Conservation (phyloP, 2,329 filamentous ascomycete genomes). For the Botrytis sinoallii region DNA sequence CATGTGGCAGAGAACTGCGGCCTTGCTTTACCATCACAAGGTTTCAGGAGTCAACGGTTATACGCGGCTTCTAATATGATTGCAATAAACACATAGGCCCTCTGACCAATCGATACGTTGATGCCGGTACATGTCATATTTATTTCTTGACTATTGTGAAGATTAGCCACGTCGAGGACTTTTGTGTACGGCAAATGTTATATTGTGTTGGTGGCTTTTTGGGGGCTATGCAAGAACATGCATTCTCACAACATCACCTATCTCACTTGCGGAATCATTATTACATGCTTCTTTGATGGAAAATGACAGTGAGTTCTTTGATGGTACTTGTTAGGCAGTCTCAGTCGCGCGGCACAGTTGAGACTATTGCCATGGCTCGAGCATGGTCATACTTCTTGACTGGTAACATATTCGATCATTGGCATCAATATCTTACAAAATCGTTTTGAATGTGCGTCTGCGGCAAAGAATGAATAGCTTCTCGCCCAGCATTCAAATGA, state of each 20-base stretch:
- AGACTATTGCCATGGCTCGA: background rate
- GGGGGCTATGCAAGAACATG: background rate
- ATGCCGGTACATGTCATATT: background rate
- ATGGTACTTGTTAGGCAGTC: background rate
- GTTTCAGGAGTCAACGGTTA: background rate
- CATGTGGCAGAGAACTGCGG: background rate
- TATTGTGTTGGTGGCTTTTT: background rate
- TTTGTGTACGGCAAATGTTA: background rate
- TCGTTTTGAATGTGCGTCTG: background rate
- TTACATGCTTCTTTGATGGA: background rate
- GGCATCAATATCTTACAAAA: background rate
- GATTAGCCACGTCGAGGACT: background rate
- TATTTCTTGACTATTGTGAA: background rate
- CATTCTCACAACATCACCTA: background rate
- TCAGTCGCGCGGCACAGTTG: conserved; percentile 1
- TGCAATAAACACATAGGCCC: background rate
- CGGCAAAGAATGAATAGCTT: background rate
- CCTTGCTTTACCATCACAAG: background rate
- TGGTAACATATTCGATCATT: background rate
- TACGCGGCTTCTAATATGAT: background rate
- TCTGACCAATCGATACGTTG: background rate
- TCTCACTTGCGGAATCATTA: background rate
- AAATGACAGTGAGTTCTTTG: background rate
- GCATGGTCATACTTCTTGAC: background rate
- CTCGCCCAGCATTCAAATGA: background rate